A percentile compares a stretch with the other conserved stretches of the same genome.
These are phyloP conservation scores for Penicillium robsamsonii DNA, from an alignment of 495 filamentous ascomycete species.

Conservation along the genomic window DNA sequence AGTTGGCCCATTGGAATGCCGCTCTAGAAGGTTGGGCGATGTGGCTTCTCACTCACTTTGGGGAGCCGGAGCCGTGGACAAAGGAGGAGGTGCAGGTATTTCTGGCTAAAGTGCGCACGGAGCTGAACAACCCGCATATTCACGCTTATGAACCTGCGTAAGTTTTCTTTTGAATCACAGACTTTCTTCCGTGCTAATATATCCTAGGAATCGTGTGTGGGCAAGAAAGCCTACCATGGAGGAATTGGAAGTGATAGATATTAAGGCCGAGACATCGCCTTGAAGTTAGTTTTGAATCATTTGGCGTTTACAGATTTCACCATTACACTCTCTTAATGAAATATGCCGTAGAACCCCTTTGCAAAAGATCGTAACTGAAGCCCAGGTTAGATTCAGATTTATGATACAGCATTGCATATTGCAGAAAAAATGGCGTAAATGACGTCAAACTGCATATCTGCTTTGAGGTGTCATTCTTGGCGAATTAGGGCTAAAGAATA, in stretches of 20 bases:
- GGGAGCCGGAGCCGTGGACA: conserved; percentile 7
- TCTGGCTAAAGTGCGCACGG: not conserved
- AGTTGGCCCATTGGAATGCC: conserved; percentile 52
- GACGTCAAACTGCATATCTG: too few relatives aligned
- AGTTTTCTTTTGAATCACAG: not conserved
- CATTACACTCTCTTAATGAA: too few relatives aligned
- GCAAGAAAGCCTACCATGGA: conserved; percentile 12
- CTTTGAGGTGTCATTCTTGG: too few relatives aligned
- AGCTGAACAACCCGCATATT: conserved; percentile 6
- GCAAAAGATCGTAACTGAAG: too few relatives aligned
- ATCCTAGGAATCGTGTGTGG: conserved; percentile 18
- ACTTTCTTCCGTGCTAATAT: not conserved
- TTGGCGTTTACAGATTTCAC: too few relatives aligned
- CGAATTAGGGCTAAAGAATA: too few relatives aligned
- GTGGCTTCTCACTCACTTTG: conserved; percentile 14
- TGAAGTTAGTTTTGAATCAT: not conserved
- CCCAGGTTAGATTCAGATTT: too few relatives aligned
- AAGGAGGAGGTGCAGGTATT: not conserved
- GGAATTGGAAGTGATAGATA: not conserved
- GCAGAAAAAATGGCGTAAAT: too few relatives aligned
- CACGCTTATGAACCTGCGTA: conserved; percentile 16
- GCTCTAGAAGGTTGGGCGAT: conserved; percentile 12
- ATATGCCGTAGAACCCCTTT: too few relatives aligned
- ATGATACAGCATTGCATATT: too few relatives aligned
- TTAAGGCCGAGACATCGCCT: not conserved